Percentiles rank a stretch among this genome's conserved stretches.
Conservation (phyloP, 345 rosid genomes). For the Hibiscus mutabilis region DNA sequence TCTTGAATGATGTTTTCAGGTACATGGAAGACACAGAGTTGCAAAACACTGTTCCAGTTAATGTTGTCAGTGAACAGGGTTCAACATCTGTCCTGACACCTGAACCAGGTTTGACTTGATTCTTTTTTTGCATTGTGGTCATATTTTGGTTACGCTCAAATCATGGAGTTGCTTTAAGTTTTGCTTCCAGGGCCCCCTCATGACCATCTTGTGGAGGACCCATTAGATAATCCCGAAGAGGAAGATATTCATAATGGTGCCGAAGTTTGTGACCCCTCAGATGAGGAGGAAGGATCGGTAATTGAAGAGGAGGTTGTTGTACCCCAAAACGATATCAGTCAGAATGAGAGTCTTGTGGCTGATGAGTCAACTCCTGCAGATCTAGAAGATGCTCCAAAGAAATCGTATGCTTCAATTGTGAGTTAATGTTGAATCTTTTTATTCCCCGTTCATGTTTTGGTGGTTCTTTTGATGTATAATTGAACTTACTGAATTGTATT, state of each 20-base stretch:
- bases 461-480: conserved; percentile 11
- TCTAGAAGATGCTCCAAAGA: conserved; percentile 59
- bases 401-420: conserved; percentile 71
- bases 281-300: conserved; percentile 44
- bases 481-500: neutral
- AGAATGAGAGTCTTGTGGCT: conserved; percentile 21
- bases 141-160: neutral
- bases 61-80: conserved; percentile 25
- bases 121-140: neutral
- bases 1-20: conserved; percentile 64
- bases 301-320: conserved; percentile 37
- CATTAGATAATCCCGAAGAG: conserved; percentile 25
- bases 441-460: conserved; percentile 5
- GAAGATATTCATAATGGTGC: conserved; percentile 35
- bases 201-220: conserved; percentile 29
- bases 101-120: conserved; percentile 31
- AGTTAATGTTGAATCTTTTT: conserved; percentile 22
- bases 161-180: conserved; percentile 5
- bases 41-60: conserved; percentile 17
- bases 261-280: conserved; percentile 49
- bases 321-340: conserved; percentile 16
- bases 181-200: conserved; percentile 30
- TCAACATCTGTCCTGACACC: conserved; percentile 22
- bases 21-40: conserved; percentile 44
- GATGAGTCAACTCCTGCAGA: conserved; percentile 33